phyloP scores from a whole-genome alignment of 1,139 yeast genomes.

The Lodderomyces jiufengensis region DNA sequence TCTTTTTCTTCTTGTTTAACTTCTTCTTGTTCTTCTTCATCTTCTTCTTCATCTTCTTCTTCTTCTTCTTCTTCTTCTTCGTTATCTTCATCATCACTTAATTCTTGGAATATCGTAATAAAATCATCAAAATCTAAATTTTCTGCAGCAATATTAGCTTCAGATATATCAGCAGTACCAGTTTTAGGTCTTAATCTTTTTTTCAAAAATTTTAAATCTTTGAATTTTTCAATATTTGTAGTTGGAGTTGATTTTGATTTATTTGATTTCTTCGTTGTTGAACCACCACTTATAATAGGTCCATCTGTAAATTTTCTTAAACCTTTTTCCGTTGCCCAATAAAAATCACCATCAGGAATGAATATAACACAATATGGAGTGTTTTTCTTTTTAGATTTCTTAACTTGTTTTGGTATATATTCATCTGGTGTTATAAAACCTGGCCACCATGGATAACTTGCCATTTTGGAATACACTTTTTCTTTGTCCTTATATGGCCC shows the following conservation, averaged over 20 bases:
- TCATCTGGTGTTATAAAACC: conserved; percentile 44
- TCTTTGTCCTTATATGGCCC: conserved; percentile 1
- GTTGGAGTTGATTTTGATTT: too few relatives aligned
- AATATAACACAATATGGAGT: conserved; percentile 44
- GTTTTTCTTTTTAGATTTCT: conserved; percentile 36
- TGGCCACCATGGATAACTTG: conserved; percentile 50
- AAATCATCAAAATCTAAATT: conserved; percentile 38
- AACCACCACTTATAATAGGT: conserved; percentile 7
- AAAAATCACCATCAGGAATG: conserved; percentile 48
- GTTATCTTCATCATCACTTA: conserved; percentile 25
- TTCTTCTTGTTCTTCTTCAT: conserved; percentile 4
- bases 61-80: conserved; percentile 24
- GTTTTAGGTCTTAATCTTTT: conserved; percentile 11
- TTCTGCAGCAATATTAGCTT: conserved; percentile 40
- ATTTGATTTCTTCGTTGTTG: background rate
- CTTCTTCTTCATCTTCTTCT: conserved; percentile 4
- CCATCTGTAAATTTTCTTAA: conserved; percentile 24
- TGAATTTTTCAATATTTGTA: background rate
- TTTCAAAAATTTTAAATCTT: conserved; percentile 5
- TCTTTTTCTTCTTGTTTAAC: conserved; percentile 7
- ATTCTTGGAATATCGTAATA: conserved; percentile 29
- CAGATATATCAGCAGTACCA: conserved; percentile 15
- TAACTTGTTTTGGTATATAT: conserved; percentile 37
- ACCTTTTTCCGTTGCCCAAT: conserved; percentile 44
- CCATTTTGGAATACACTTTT: conserved; percentile 46